A percentile compares a stretch with the other conserved stretches of the same genome.
Conservation (phyloP, 1,284 basidiomycete species). For the Schizophyllum commune region DNA sequence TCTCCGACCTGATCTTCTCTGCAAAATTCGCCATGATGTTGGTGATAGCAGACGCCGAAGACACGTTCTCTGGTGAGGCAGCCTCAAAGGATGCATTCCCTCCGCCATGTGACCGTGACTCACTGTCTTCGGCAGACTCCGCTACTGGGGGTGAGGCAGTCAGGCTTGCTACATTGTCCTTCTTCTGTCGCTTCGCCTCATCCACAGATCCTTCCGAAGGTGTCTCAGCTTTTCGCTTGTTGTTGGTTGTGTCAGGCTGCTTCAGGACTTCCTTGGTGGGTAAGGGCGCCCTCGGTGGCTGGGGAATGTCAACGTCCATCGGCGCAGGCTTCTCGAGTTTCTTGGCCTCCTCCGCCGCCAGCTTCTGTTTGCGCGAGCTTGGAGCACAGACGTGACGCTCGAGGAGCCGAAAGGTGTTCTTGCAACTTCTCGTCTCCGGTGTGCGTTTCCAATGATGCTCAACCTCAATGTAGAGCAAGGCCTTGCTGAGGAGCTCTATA, state of each 20-base stretch:
- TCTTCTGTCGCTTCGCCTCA: not conserved
- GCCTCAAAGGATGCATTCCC: too few species aligned
- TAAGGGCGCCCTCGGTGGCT: not conserved
- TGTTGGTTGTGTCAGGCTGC: not conserved
- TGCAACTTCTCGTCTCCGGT: slow-evolving; percentile 53
- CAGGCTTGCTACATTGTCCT: not conserved
- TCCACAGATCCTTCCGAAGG: slow-evolving; percentile 17
- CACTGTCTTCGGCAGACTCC: not conserved
- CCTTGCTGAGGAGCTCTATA: slow-evolving; percentile 72
- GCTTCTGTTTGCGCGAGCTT: slow-evolving; percentile 26
- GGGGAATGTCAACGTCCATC: not conserved
- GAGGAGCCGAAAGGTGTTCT: slow-evolving; percentile 59
- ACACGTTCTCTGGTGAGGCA: too few species aligned
- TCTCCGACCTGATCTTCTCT: slow-evolving; percentile 3
- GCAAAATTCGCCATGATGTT: not conserved
- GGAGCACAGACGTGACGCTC: slow-evolving; percentile 60
- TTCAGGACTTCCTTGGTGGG: not conserved
- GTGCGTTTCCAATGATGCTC: slow-evolving; percentile 71
- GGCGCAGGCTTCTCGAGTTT: not conserved
- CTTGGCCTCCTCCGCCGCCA: slow-evolving; percentile 2
- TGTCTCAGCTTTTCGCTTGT: slow-evolving; percentile 42
- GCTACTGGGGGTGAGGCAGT: too few species aligned
- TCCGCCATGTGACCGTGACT: not conserved
- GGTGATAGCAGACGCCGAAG: not conserved
- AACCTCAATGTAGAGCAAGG: slow-evolving; percentile 76